phyloP scores from a whole-genome alignment of 208 protist species.

The Polymyxa betae region DNA sequence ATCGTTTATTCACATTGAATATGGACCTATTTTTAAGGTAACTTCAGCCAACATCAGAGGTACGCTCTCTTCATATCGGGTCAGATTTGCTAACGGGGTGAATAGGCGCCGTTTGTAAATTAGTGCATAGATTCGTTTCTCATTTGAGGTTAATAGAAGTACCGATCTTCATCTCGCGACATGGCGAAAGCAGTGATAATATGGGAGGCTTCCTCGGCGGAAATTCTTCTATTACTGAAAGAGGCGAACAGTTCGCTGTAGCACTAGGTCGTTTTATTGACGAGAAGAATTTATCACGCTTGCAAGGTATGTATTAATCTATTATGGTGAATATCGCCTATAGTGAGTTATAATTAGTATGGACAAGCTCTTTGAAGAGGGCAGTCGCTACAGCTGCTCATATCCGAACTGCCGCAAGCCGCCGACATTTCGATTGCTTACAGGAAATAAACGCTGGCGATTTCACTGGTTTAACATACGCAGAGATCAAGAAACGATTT shows the following conservation, averaged over 20 bases:
- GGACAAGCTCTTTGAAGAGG: conserved; percentile 35
- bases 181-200: conserved; percentile 49
- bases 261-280: not conserved
- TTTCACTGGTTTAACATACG: conserved; percentile 43
- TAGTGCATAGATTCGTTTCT: not conserved
- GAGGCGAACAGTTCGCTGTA: not conserved
- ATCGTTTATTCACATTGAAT: not conserved
- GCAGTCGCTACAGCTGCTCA: not conserved
- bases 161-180: conserved; percentile 17
- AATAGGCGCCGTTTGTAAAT: not conserved
- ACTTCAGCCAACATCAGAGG: no score
- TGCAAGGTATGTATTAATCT: not conserved
- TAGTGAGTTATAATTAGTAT: not conserved
- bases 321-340: not conserved
- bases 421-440: not conserved
- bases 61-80: no score
- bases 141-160: not conserved
- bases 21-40: not conserved
- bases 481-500: not conserved
- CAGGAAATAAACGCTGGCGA: conserved; percentile 52
- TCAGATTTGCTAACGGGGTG: not conserved
- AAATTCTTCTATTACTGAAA: not conserved
- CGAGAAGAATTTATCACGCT: not conserved
- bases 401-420: not conserved
- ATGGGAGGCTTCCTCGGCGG: conserved; percentile 21